These are phyloP conservation scores for Astrothelium macrocarpum DNA, from an alignment of 495 filamentous ascomycete genomes.

Conservation along the genomic window DNA sequence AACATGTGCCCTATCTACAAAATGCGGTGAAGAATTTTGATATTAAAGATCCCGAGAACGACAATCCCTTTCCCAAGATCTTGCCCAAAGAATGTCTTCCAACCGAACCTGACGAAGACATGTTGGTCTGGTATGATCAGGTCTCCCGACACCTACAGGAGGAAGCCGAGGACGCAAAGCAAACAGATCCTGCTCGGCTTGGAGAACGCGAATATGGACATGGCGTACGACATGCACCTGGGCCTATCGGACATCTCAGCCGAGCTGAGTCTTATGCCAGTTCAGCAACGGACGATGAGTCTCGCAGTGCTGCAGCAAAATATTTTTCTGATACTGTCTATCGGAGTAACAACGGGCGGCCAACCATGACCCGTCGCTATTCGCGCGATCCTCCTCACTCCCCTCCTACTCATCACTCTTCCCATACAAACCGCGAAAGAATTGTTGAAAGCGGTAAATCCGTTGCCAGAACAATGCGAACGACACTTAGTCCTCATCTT, in stretches of 20 bases:
- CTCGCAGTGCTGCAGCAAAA: constrained; percentile 24
- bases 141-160: constrained; percentile 46
- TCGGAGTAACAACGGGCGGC: constrained; percentile 26
- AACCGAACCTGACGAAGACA: constrained; percentile 59
- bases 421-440: constrained; percentile 15
- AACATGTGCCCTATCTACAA: constrained; percentile 77
- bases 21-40: constrained; percentile 68
- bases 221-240: background rate
- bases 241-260: background rate
- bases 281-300: constrained; percentile 23
- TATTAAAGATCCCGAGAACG: constrained; percentile 62
- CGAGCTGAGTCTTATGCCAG: constrained; percentile 8
- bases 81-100: constrained; percentile 74
- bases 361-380: constrained; percentile 25
- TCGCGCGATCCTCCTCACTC: constrained; percentile 15
- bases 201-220: constrained; percentile 14
- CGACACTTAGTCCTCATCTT: constrained; percentile 20
- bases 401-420: constrained; percentile 12
- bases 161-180: constrained; percentile 28
- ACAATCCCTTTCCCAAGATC: constrained; percentile 60
- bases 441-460: constrained; percentile 27
- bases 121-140: constrained; percentile 72
- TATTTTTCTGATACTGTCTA: constrained; percentile 35
- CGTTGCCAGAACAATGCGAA: constrained; percentile 23
- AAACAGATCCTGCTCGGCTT: constrained; percentile 15